Percentiles rank a stretch among this genome's conserved stretches.
phyloP scores from a whole-genome alignment of 2,329 filamentous ascomycete species.

The Stemphylium lycopersici region DNA sequence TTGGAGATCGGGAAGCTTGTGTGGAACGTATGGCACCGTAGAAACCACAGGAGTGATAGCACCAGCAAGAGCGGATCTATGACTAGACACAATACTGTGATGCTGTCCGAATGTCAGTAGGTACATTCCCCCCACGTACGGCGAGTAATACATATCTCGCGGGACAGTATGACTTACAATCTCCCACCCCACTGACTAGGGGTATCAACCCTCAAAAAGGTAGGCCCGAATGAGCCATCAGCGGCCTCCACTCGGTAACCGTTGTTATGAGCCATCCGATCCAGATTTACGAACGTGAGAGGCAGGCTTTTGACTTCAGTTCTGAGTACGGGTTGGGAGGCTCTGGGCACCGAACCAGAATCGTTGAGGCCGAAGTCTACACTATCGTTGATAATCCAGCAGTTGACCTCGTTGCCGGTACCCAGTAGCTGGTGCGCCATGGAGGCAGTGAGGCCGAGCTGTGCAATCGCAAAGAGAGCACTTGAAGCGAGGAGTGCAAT shows the following conservation, averaged over 20 bases:
- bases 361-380: not conserved
- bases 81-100: too few relatives aligned
- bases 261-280: not conserved
- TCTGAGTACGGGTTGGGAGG: not conserved
- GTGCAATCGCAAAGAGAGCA: not conserved
- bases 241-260: not conserved
- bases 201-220: not conserved
- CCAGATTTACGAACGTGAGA: conserved; percentile 1
- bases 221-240: not conserved
- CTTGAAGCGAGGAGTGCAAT: not conserved
- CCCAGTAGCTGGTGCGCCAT: not conserved
- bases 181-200: too few relatives aligned
- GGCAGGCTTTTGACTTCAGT: not conserved
- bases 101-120: too few relatives aligned
- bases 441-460: not conserved
- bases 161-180: too few relatives aligned
- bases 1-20: too few relatives aligned
- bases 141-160: too few relatives aligned
- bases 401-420: not conserved
- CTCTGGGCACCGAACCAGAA: not conserved
- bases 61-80: too few relatives aligned
- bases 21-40: too few relatives aligned
- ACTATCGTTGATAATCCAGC: not conserved
- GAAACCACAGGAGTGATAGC: too few relatives aligned
- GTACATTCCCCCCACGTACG: too few relatives aligned